Conservation (phyloP, 2,329 filamentous ascomycete genomes). For the Trichoderma pleuroti region DNA sequence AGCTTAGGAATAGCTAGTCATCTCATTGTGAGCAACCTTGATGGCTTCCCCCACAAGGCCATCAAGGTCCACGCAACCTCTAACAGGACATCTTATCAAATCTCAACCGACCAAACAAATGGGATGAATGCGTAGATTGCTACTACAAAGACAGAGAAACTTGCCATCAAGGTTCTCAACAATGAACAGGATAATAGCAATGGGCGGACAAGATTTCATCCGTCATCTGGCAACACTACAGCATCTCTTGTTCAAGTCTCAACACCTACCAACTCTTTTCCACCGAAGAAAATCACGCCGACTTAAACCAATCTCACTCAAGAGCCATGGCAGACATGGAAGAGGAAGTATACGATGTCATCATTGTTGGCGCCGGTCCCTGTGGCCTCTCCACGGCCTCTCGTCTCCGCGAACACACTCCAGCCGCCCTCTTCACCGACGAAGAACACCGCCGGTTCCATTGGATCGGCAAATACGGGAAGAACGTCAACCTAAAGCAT, state of each 20-base stretch:
- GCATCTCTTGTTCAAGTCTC: neutral
- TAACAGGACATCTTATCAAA: neutral
- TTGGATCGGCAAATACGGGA: constrained; percentile 66
- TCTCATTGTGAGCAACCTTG: neutral
- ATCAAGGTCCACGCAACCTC: constrained; percentile 9
- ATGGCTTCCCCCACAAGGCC: neutral
- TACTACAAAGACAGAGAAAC: neutral
- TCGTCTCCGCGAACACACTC: constrained; percentile 66
- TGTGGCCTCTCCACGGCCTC: constrained; percentile 72
- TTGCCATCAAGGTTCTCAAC: constrained; percentile 4
- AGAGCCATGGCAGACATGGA: constrained; percentile 18
- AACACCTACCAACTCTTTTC: neutral
- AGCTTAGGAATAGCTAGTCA: neutral
- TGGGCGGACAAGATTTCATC: neutral
- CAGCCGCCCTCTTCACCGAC: constrained; percentile 77
- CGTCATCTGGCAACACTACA: neutral
- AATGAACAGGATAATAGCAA: neutral
- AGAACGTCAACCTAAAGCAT: constrained; percentile 55
- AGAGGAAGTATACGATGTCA: constrained; percentile 56
- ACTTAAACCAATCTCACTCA: neutral
- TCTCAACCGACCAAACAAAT: neutral
- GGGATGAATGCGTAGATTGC: neutral
- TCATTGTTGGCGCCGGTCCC: constrained; percentile 72
- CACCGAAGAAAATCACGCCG: neutral
- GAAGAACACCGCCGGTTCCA: constrained; percentile 79